Percentiles rank a stretch among this genome's conserved stretches.
Conservation (phyloP, 441 rosid genomes). For the Bruguiera hainesii region DNA sequence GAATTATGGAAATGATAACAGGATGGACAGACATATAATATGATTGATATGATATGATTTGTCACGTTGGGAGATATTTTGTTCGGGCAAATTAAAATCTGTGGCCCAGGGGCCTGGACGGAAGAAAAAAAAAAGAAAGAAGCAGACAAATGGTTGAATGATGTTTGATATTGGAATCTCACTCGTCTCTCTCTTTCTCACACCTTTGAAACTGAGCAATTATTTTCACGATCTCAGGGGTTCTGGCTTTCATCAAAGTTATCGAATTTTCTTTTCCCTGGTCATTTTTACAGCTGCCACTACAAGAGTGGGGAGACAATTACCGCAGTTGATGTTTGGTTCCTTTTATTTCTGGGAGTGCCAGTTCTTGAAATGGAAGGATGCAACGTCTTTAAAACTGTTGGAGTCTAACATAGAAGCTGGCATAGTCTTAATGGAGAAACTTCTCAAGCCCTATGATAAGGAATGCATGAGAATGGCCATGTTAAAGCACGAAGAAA, state of each 20-base stretch:
- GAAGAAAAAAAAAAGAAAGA: constrained; percentile 29
- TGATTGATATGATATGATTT: constrained; percentile 7
- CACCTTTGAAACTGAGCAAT: not conserved
- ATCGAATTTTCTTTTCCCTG: not conserved
- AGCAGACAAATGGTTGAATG: constrained; percentile 33
- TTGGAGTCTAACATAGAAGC: not conserved
- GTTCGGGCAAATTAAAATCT: constrained; percentile 11
- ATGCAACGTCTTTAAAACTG: not conserved
- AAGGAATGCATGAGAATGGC: constrained; percentile 92
- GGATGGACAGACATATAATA: not conserved
- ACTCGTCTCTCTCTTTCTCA: constrained; percentile 1
- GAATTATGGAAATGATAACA: not conserved
- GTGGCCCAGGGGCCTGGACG: constrained; percentile 38
- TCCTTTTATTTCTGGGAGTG: no score
- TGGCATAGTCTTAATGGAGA: constrained; percentile 56
- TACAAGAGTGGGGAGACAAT: no score
- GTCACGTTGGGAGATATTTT: constrained; percentile 30
- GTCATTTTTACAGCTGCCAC: constrained; percentile 12
- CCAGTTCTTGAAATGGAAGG: constrained; percentile 7
- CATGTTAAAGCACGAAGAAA: constrained; percentile 93
- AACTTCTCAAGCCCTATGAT: constrained; percentile 63
- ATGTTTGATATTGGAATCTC: constrained; percentile 19
- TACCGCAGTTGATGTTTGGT: no score
- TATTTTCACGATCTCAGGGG: not conserved
- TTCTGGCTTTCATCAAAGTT: not conserved